These are phyloP conservation scores for Albophoma yamanashiensis DNA, from an alignment of 2,329 filamentous ascomycete genomes.

Conservation along the genomic window DNA sequence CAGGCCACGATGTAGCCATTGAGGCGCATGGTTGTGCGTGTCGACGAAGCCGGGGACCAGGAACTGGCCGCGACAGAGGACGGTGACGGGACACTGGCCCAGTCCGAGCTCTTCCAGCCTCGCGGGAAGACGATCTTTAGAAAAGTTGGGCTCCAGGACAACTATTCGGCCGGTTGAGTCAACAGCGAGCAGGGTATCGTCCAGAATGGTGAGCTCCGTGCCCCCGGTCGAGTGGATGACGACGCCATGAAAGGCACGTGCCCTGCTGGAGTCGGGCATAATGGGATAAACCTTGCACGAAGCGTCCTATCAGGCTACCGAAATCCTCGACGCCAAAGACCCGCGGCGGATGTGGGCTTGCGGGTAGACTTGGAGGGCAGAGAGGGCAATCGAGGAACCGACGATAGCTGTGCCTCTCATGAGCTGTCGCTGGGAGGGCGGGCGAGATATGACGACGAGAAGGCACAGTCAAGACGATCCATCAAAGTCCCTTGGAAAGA, in stretches of 20 bases:
- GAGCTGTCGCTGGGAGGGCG: not conserved
- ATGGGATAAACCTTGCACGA: not conserved
- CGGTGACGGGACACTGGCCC: conserved; percentile 1
- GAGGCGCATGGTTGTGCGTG: conserved; percentile 58
- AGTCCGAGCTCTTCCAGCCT: conserved; percentile 5
- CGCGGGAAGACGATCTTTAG: conserved; percentile 6
- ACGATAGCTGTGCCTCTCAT: not conserved
- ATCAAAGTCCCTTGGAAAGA: not conserved
- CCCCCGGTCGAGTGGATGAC: conserved; percentile 27
- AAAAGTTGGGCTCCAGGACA: conserved; percentile 9
- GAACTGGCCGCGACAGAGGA: conserved; percentile 33
- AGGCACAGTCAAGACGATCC: not conserved
- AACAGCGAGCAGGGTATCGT: conserved; percentile 23
- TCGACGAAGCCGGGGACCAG: conserved; percentile 52
- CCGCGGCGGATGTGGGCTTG: not conserved
- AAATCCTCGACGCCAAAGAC: not conserved
- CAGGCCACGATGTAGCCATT: conserved; percentile 37
- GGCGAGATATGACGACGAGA: not conserved
- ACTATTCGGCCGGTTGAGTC: conserved; percentile 13
- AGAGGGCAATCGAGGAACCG: not conserved
- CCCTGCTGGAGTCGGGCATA: not conserved
- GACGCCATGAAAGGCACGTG: conserved; percentile 25
- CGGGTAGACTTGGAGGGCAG: not conserved
- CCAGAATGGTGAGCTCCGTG: conserved; percentile 23
- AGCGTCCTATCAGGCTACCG: too few species aligned